phyloP scores from a whole-genome alignment of 345 rosid genomes.

The Citrus trifoliata region DNA sequence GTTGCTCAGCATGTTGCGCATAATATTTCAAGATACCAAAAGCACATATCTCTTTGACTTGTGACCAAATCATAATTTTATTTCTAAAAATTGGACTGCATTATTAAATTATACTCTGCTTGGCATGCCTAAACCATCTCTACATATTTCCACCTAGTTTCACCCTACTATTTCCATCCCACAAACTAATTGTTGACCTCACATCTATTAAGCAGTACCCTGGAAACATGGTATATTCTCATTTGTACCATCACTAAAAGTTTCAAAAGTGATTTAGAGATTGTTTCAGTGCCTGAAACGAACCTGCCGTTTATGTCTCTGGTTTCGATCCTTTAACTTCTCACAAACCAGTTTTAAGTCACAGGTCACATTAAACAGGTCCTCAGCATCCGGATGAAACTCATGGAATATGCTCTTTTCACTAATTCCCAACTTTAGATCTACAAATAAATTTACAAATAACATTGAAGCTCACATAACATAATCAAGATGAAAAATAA shows the following conservation, averaged over 20 bases:
- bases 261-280: neutral
- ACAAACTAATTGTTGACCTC: neutral
- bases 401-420: slow-evolving; percentile 93
- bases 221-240: neutral
- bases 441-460: slow-evolving; percentile 36
- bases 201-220: neutral
- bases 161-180: neutral
- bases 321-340: slow-evolving; percentile 68
- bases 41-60: neutral
- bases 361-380: slow-evolving; percentile 93
- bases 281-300: neutral
- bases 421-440: slow-evolving; percentile 88
- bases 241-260: neutral
- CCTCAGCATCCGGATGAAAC: slow-evolving; percentile 97
- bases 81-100: neutral
- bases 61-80: neutral
- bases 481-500: neutral
- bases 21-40: too few species aligned
- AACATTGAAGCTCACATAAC: neutral
- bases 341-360: slow-evolving; percentile 94
- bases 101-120: neutral
- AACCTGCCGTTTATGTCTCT: slow-evolving; percentile 96
- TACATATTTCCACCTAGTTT: neutral
- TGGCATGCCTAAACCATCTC: neutral
- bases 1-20: neutral